Percentiles rank a stretch among this genome's conserved stretches.
Conservation (phyloP, 23 red algal species). For the Gracilaria vermiculophylla region DNA sequence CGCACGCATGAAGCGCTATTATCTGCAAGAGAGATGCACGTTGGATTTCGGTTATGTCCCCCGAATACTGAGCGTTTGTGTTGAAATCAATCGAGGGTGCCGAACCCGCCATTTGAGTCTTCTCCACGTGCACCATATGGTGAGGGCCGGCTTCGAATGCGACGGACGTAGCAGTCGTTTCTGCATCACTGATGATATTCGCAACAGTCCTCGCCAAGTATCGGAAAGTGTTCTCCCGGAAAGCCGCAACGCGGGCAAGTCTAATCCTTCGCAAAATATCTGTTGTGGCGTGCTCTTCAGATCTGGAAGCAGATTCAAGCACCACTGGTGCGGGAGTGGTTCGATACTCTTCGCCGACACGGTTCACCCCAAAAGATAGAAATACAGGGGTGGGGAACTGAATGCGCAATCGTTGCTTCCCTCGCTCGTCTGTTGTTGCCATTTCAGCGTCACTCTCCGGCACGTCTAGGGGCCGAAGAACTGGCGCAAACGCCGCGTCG, state of each 20-base stretch:
- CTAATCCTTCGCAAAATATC: conserved; percentile 40
- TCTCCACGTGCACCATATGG: conserved; percentile 41
- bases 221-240: conserved; percentile 38
- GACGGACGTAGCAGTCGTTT: conserved; percentile 28
- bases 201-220: conserved; percentile 23
- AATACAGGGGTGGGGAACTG: conserved; percentile 6
- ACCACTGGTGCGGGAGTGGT: conserved; percentile 44
- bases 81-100: conserved; percentile 35
- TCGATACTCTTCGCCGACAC: conserved; percentile 13
- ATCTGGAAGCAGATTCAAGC: conserved; percentile 2
- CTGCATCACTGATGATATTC: neutral
- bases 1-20: conserved; percentile 48
- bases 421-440: conserved; percentile 11
- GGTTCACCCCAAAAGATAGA: conserved; percentile 43
- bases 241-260: conserved; percentile 46
- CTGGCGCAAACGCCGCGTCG: conserved; percentile 57
- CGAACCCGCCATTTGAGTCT: conserved; percentile 6
- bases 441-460: neutral
- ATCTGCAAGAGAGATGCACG: conserved; percentile 29
- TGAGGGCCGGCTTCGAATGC: conserved; percentile 42
- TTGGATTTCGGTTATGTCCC: conserved; percentile 23
- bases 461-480: conserved; percentile 1
- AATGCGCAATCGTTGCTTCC: neutral
- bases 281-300: conserved; percentile 25
- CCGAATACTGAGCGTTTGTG: conserved; percentile 14